Evolutionary conservation across 108 stramenopile genomes (phyloP).

Genomic region (Cyclotella choctawhatcheeana): DNA sequence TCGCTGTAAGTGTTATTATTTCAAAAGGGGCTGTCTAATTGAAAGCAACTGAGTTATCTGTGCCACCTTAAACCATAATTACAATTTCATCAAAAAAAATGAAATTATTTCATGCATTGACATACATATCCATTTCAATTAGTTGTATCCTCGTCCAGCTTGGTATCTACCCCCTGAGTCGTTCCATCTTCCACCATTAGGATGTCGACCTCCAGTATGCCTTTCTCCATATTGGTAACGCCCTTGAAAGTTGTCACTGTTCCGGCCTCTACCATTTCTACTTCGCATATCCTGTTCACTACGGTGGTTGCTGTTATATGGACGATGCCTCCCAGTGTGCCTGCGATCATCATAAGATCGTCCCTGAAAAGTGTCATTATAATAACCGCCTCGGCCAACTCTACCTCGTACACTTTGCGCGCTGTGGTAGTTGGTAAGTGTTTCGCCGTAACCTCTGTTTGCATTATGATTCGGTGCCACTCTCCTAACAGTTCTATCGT

Average conservation of each 20-base stretch:
- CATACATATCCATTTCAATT: not conserved
- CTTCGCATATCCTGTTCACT: not conserved
- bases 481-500: constrained; percentile 53
- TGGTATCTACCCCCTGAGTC: not conserved
- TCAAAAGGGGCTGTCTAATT: too few relatives aligned
- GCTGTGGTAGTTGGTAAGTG: too few relatives aligned
- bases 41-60: too few relatives aligned
- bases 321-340: too few relatives aligned
- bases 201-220: not conserved
- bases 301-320: not conserved
- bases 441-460: not conserved
- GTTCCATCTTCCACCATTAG: not conserved
- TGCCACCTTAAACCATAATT: too few relatives aligned
- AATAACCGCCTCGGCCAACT: too few relatives aligned
- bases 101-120: not conserved
- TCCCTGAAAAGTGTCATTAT: not conserved
- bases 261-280: constrained; percentile 1
- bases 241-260: not conserved
- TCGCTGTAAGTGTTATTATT: too few relatives aligned
- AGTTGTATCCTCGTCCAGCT: not conserved
- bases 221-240: not conserved
- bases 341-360: too few relatives aligned
- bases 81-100: not conserved
- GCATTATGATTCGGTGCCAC: not conserved
- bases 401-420: too few relatives aligned